Percentiles rank a stretch among this genome's conserved stretches.
Evolutionary conservation across 2,329 filamentous ascomycete genomes (phyloP).

Genomic region (Calcarisporium arbuscula): DNA sequence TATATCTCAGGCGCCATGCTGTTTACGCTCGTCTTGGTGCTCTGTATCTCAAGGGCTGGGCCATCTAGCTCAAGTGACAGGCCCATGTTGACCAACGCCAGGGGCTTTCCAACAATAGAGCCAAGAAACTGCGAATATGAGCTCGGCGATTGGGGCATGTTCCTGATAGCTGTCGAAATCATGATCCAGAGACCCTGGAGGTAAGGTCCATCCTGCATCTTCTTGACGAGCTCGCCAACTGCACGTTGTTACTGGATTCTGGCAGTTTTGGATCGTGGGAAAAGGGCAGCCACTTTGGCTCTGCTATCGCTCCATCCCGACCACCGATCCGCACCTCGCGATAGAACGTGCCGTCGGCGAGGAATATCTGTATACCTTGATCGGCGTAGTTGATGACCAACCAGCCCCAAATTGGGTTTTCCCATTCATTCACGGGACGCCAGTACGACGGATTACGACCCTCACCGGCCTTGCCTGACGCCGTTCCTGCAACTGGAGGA

Average conservation of each 20-base stretch:
- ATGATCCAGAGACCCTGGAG: conserved; percentile 27
- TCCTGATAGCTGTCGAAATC: conserved; percentile 23
- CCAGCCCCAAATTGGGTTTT: conserved; percentile 37
- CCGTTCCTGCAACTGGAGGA: not conserved
- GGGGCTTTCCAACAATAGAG: conserved; percentile 31
- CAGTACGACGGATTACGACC: conserved; percentile 6
- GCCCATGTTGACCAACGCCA: conserved; percentile 34
- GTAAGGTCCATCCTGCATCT: conserved; percentile 18
- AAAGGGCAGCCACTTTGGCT: conserved; percentile 30
- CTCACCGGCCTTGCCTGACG: not conserved
- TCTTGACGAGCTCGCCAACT: conserved; percentile 21
- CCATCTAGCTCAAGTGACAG: conserved; percentile 29
- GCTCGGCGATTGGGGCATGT: conserved; percentile 20
- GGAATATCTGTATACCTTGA: conserved; percentile 35
- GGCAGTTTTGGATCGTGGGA: conserved; percentile 7
- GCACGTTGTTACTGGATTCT: conserved; percentile 13
- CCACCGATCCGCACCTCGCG: conserved; percentile 32
- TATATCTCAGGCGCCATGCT: conserved; percentile 4
- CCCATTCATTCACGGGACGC: conserved; percentile 24
- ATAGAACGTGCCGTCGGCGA: conserved; percentile 33
- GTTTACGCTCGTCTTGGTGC: conserved; percentile 4
- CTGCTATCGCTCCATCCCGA: conserved; percentile 12
- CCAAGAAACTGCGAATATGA: conserved; percentile 29
- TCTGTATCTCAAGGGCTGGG: conserved; percentile 12
- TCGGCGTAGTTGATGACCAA: conserved; percentile 35